These are phyloP conservation scores for Eucalyptus guilfoylei DNA, from an alignment of 345 rosid genomes.

Conservation along the genomic window DNA sequence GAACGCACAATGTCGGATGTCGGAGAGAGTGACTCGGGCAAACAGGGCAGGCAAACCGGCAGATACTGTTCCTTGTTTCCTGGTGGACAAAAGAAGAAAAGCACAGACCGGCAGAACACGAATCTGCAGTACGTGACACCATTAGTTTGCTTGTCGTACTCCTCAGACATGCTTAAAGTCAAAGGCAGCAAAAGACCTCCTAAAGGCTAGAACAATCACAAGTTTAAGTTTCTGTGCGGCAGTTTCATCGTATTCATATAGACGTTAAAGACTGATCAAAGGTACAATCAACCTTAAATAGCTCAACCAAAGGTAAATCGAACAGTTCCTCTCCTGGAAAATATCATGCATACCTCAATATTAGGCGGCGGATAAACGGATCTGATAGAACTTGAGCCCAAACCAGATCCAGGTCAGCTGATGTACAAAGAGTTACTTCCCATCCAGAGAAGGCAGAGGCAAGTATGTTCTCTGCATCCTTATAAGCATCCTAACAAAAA, in stretches of 20 bases:
- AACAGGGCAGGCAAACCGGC: conserved; percentile 77
- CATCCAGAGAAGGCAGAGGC: conserved; percentile 64
- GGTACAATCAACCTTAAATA: background rate
- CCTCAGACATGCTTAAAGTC: background rate
- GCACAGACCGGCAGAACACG: conserved; percentile 70
- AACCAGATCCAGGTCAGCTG: conserved; percentile 66
- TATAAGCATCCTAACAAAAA: conserved; percentile 34
- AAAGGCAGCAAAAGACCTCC: background rate
- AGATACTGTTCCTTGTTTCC: conserved; percentile 39
- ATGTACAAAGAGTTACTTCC: conserved; percentile 82
- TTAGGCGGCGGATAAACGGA: conserved; percentile 81
- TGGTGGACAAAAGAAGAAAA: conserved; percentile 28
- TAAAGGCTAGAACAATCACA: background rate
- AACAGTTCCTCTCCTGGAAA: background rate
- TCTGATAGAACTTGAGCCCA: conserved; percentile 93
- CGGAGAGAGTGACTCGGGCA: conserved; percentile 56
- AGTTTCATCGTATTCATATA: background rate
- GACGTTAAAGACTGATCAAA: background rate
- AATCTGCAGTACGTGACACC: conserved; percentile 34
- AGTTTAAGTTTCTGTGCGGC: background rate
- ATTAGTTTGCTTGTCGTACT: background rate
- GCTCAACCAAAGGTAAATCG: background rate
- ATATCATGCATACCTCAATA: conserved; percentile 51
- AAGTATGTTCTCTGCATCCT: conserved; percentile 65
- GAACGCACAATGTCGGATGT: conserved; percentile 35